Percentiles rank a stretch among this genome's conserved stretches.
phyloP scores from a whole-genome alignment of 148 eudicot genomes.

The Amaranthus cruentus region DNA sequence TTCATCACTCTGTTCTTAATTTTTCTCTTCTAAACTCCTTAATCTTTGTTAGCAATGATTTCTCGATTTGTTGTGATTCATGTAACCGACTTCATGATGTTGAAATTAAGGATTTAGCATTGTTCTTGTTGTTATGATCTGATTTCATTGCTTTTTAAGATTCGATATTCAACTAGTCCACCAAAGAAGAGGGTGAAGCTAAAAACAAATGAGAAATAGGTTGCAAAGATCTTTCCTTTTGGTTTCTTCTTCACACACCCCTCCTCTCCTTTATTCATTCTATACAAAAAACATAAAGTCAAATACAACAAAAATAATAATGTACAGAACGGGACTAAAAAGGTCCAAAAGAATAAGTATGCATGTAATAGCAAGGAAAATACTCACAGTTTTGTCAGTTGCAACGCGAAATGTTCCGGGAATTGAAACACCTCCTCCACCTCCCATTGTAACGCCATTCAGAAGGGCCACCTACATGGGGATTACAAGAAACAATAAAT shows the following conservation, averaged over 20 bases:
- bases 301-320: background rate
- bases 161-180: background rate
- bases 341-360: background rate
- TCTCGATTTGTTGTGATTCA: too few species aligned
- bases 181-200: conserved; percentile 4
- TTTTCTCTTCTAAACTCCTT: too few species aligned
- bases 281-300: background rate
- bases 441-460: conserved; percentile 88
- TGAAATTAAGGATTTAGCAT: too few species aligned
- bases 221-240: background rate
- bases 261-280: background rate
- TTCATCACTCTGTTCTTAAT: too few species aligned
- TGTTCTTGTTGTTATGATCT: too few species aligned
- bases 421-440: conserved; percentile 82
- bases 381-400: conserved; percentile 74
- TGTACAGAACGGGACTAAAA: background rate
- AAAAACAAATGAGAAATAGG: background rate
- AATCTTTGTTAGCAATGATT: too few species aligned
- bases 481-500: conserved; percentile 8
- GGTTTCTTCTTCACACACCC: background rate
- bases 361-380: background rate
- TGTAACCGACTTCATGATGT: too few species aligned
- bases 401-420: conserved; percentile 90
- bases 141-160: too few species aligned
- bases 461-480: conserved; percentile 68